Base-by-base conservation (phyloP, 192 early-diverging fungal species). In the Linnemannia hyalina region DNA sequence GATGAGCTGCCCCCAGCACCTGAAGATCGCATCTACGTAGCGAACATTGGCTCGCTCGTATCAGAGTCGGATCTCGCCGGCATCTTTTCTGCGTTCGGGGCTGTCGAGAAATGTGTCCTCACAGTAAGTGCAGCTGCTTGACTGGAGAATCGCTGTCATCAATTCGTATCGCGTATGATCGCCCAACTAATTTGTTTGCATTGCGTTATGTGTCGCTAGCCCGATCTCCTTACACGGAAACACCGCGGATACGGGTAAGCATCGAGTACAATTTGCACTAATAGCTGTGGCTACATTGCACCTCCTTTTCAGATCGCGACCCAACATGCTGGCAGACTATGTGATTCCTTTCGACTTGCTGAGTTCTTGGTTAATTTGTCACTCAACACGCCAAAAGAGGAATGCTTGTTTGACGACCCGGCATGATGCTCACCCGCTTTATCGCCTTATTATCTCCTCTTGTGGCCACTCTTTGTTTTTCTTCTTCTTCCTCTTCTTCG, bases 21-120 rank as follows among this genome's bases (percentile, higher is more conserved):
- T 7, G 78, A 89, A 6, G 88, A 90, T 68, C 94, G 96, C 63
- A 91, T 98, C 46, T 98, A 96, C 80, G 93, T 98, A 68, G 93
- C 96, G 70, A 98, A 97, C 75, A 91, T 98, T 73, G 95, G 95
- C 69, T 93, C 94, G 88, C 87, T 90, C 13, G 92, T 98, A 42
- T 88, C 92, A 5, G 96, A 98, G 85, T 87, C 92, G 4, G 93
- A 94, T 82, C 83, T 98, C 73, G 74, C 88, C 52, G 93, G 92
- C 71, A 96, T 98, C 18, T 97, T 98, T 90, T 92, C 95, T 42
- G 90, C 96, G 4, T 98, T 98, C 91, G 97, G 97, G 10, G 89
- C 91, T 15, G 93, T 98, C 42, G 90, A 88, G 29, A 88, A 85
- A 36, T 97, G 95, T 41, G 88, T 94, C 29, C 83, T 98, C 35